These are phyloP conservation scores for Mycosphaerelloides madeirae DNA, from an alignment of 2,329 filamentous ascomycete genomes.

Conservation along the genomic window DNA sequence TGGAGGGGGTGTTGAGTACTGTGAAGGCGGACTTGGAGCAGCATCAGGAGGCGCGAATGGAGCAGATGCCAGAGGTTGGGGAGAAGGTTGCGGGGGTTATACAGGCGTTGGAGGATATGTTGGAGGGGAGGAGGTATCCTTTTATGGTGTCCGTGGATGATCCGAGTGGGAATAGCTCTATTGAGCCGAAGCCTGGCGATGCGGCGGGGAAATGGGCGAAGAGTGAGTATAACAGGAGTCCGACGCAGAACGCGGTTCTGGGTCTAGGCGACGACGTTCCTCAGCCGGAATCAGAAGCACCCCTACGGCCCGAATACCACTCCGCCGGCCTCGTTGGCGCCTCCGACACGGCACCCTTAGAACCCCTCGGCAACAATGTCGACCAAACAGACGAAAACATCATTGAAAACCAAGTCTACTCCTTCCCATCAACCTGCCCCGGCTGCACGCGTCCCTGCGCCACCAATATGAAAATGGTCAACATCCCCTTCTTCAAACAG, in stretches of 20 bases:
- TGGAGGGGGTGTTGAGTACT: constrained; percentile 78
- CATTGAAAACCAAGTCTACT: constrained; percentile 86
- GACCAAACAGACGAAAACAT: constrained; percentile 61
- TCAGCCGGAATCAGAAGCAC: constrained; percentile 44
- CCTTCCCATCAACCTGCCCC: constrained; percentile 85
- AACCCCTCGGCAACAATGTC: constrained; percentile 37
- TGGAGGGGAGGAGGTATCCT: constrained; percentile 72
- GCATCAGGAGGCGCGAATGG: constrained; percentile 77
- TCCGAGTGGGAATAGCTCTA: constrained; percentile 92
- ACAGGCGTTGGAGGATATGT: constrained; percentile 67
- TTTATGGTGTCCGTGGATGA: constrained; percentile 88
- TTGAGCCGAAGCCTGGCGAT: constrained; percentile 71
- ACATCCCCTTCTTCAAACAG: constrained; percentile 96
- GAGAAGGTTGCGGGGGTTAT: constrained; percentile 75
- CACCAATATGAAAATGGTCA: constrained; percentile 98
- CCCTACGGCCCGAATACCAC: constrained; percentile 51
- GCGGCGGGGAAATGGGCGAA: constrained; percentile 87
- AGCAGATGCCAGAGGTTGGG: constrained; percentile 70
- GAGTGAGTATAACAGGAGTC: constrained; percentile 73
- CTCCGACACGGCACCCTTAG: constrained; percentile 6
- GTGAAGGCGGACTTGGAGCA: constrained; percentile 75
- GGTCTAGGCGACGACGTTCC: constrained; percentile 58
- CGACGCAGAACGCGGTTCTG: constrained; percentile 80
- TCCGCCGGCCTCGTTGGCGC: constrained; percentile 39
- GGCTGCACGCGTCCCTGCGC: constrained; percentile 81